A percentile compares a stretch with the other conserved stretches of the same genome.
phyloP scores from a whole-genome alignment of 441 rosid species.

The Syzygium malaccense region DNA sequence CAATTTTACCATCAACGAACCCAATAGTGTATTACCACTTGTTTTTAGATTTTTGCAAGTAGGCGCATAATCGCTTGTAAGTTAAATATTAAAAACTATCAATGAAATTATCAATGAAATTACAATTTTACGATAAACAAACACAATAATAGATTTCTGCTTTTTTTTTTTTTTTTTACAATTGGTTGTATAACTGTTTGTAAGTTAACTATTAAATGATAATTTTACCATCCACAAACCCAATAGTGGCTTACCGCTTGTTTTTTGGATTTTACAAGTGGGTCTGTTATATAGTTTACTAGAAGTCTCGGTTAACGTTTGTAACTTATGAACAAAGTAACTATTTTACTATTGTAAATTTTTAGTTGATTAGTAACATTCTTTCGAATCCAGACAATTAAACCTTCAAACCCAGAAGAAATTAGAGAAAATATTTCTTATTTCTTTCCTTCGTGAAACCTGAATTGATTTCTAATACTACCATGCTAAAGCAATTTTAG shows the following conservation, averaged over 20 bases:
- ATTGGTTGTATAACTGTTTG: neutral
- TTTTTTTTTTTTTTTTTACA: neutral
- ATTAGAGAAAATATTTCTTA: neutral
- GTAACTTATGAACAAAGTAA: neutral
- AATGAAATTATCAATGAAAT: too few relatives aligned
- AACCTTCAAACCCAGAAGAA: neutral
- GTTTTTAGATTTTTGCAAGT: neutral
- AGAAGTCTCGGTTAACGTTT: neutral
- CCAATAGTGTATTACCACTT: neutral
- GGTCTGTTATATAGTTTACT: neutral
- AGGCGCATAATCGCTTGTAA: neutral
- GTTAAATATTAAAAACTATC: too few relatives aligned
- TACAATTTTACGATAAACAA: neutral
- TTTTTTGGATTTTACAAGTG: neutral
- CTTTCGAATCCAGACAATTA: neutral
- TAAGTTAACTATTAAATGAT: neutral
- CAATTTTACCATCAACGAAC: neutral
- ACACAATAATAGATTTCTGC: neutral
- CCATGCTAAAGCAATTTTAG: neutral
- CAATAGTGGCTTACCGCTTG: neutral
- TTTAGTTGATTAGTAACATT: neutral
- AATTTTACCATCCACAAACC: neutral
- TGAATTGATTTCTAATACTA: neutral
- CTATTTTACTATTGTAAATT: neutral
- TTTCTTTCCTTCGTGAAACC: neutral